Evolutionary conservation across 768 basidiomycete species (phyloP).

Genomic region (Boletus pseudopeckii): DNA sequence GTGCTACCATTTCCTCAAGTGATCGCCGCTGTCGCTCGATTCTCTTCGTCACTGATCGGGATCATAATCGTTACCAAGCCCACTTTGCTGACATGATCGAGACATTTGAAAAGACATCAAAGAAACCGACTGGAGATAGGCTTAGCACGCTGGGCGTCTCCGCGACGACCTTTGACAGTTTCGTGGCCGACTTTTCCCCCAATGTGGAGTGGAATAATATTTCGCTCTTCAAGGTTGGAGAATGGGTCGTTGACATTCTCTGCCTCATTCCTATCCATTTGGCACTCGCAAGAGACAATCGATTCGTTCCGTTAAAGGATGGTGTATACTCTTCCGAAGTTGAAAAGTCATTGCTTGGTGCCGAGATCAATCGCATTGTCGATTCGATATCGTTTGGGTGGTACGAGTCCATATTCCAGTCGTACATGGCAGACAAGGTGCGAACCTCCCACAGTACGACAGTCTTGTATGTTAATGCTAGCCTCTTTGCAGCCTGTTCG

Average conservation of each 20-base stretch:
- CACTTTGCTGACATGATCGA: constrained; percentile 46
- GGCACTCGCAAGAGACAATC: constrained; percentile 56
- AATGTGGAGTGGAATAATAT: constrained; percentile 19
- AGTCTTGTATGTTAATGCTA: neutral
- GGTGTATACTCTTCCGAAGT: constrained; percentile 47
- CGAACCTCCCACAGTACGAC: neutral
- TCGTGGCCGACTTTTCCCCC: constrained; percentile 13
- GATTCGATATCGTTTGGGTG: constrained; percentile 58
- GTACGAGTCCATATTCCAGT: constrained; percentile 63
- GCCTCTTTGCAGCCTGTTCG: constrained; percentile 45
- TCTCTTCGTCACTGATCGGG: constrained; percentile 41
- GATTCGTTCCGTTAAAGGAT: constrained; percentile 59
- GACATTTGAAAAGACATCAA: constrained; percentile 46
- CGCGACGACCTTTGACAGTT: constrained; percentile 25
- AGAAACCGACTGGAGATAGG: constrained; percentile 48
- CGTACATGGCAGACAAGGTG: constrained; percentile 58
- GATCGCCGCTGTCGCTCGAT: constrained; percentile 35
- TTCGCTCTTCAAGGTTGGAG: constrained; percentile 46
- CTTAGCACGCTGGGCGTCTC: constrained; percentile 37
- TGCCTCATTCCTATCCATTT: constrained; percentile 66
- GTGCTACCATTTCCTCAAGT: constrained; percentile 38
- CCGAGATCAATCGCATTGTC: constrained; percentile 53
- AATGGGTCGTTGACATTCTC: constrained; percentile 60
- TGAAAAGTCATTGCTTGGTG: constrained; percentile 55
- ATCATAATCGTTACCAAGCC: constrained; percentile 33